phyloP scores from a whole-genome alignment of 768 basidiomycete genomes.

The Chalciporus piperatus region DNA sequence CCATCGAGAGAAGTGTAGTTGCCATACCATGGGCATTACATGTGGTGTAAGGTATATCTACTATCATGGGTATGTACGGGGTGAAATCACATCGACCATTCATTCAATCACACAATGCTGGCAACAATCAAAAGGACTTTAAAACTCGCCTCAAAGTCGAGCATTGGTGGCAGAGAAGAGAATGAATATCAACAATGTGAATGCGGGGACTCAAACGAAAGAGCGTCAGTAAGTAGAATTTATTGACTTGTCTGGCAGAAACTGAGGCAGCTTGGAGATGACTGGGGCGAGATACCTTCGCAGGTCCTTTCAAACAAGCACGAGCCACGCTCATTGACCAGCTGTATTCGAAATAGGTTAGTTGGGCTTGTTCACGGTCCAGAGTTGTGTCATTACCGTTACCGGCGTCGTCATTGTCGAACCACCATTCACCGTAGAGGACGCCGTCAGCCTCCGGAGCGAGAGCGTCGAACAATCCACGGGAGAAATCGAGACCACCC shows the following conservation, averaged over 20 bases:
- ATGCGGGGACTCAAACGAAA: background rate
- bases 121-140: background rate
- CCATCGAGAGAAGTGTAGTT: background rate
- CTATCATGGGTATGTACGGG: background rate
- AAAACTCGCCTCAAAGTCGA: background rate
- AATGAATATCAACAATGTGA: background rate
- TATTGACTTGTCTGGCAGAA: background rate
- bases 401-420: conserved; percentile 35
- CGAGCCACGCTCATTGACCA: background rate
- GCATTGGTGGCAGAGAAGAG: background rate
- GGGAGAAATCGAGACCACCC: conserved; percentile 65
- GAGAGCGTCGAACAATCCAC: conserved; percentile 63
- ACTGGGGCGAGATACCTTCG: background rate
- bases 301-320: background rate
- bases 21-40: background rate
- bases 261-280: background rate
- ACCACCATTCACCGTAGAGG: conserved; percentile 59
- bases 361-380: background rate
- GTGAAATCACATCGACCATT: background rate
- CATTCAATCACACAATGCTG: background rate
- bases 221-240: no score
- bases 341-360: background rate
- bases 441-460: conserved; percentile 47
- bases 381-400: background rate
- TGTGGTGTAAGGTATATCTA: background rate